Evolutionary conservation across 2,329 filamentous ascomycete species (phyloP).

Genomic region (Ophiostoma tasmaniense): DNA sequence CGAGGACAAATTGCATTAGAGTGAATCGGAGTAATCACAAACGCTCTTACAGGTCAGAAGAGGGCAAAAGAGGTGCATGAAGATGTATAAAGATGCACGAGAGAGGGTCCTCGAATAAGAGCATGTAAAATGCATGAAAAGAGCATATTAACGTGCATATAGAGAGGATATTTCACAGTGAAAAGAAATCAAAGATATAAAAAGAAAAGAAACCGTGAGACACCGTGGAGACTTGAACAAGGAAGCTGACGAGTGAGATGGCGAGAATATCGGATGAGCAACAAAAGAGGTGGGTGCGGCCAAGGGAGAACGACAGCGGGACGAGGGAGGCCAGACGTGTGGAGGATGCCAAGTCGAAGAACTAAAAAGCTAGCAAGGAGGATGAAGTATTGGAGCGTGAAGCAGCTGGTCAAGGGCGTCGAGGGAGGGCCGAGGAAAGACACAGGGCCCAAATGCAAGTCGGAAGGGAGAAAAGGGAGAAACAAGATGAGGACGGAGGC

Average conservation of each 20-base stretch:
- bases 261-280: constrained; percentile 3
- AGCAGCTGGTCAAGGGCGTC: not conserved
- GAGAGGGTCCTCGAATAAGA: not conserved
- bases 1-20: not conserved
- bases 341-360: not conserved
- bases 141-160: not conserved
- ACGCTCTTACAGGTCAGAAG: not conserved
- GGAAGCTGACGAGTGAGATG: constrained; percentile 1
- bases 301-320: not conserved
- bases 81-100: not conserved
- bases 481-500: not conserved
- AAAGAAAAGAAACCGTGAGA: not conserved
- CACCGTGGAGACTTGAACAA: not conserved
- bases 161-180: not conserved
- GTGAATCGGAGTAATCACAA: not conserved
- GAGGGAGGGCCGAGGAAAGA: not conserved
- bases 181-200: not conserved
- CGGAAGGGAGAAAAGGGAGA: constrained; percentile 1
- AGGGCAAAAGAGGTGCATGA: not conserved
- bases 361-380: not conserved
- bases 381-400: not conserved
- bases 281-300: not conserved
- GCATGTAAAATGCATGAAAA: not conserved
- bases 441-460: not conserved
- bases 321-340: not conserved